phyloP scores from a whole-genome alignment of 73 alveolate genomes.

The Halteria grandinella region DNA sequence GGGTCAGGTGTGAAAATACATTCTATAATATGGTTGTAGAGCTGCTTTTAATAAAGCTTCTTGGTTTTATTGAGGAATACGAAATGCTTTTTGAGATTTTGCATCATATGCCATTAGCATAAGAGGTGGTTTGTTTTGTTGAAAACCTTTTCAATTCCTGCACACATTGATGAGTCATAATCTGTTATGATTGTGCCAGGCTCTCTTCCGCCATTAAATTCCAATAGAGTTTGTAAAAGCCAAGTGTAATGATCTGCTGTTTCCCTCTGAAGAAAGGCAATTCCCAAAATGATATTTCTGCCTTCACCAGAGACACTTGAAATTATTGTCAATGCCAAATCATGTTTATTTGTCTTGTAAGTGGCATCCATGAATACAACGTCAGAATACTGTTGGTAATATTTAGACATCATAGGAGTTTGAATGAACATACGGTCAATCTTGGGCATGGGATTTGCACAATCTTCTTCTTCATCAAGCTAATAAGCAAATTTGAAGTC shows the following conservation, averaged over 20 bases:
- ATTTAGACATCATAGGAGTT: conserved; percentile 61
- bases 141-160: conserved; percentile 51
- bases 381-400: conserved; percentile 54
- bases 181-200: conserved; percentile 62
- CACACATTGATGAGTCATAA: conserved; percentile 58
- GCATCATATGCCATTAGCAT: conserved; percentile 63
- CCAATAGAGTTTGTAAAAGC: conserved; percentile 52
- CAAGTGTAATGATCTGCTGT: conserved; percentile 53
- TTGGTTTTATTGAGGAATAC: conserved; percentile 48
- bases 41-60: conserved; percentile 25
- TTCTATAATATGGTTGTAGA: conserved; percentile 51
- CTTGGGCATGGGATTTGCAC: conserved; percentile 4
- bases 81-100: conserved; percentile 54
- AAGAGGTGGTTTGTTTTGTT: conserved; percentile 54
- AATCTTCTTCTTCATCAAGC: conserved; percentile 48
- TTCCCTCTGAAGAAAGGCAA: conserved; percentile 56
- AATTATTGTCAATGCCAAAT: conserved; percentile 46
- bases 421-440: conserved; percentile 52
- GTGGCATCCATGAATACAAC: conserved; percentile 70
- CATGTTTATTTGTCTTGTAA: conserved; percentile 61
- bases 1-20: conserved; percentile 43
- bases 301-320: conserved; percentile 60
- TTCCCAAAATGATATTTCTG: conserved; percentile 52
- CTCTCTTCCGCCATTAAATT: conserved; percentile 48
- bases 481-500: conserved; percentile 50